Conservation (phyloP, 1,284 basidiomycete genomes). For the Spongiforma sp. region DNA sequence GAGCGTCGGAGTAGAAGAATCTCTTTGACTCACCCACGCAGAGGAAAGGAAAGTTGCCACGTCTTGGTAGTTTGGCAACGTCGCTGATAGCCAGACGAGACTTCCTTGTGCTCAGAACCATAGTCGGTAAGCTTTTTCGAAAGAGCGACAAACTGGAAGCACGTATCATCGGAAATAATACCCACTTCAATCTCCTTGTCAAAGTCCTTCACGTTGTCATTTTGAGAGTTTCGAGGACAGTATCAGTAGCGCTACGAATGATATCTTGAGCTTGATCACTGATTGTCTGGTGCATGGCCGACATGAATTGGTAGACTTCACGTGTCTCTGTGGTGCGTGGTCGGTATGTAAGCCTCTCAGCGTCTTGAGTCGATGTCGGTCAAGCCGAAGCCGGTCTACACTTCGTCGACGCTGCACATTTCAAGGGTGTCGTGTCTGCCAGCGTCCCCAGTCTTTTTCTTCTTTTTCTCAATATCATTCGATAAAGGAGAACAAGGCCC, state of each 20-base stretch:
- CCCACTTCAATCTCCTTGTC: slow-evolving; percentile 96
- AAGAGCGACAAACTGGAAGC: slow-evolving; percentile 86
- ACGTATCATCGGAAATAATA: slow-evolving; percentile 73
- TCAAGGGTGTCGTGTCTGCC: slow-evolving; percentile 58
- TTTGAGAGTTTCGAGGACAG: slow-evolving; percentile 91
- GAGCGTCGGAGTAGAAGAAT: slow-evolving; percentile 98
- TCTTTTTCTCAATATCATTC: slow-evolving; percentile 96
- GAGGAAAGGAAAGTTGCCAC: slow-evolving; percentile 98
- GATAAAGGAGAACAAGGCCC: too few relatives aligned
- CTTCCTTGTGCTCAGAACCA: slow-evolving; percentile 82
- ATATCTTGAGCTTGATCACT: slow-evolving; percentile 98
- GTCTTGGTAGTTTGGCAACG: slow-evolving; percentile 97
- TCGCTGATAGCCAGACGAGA: slow-evolving; percentile 96
- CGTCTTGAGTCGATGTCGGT: slow-evolving; percentile 89
- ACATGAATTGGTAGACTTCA: slow-evolving; percentile 94
- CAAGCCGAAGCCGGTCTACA: slow-evolving; percentile 74
- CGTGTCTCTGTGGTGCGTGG: slow-evolving; percentile 94
- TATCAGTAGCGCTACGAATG: slow-evolving; percentile 93
- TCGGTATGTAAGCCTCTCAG: slow-evolving; percentile 92
- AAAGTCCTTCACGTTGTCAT: slow-evolving; percentile 91
- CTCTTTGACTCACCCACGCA: slow-evolving; percentile 94
- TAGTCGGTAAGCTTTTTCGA: slow-evolving; percentile 99
- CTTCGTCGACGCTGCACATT: slow-evolving; percentile 56
- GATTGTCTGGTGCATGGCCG: slow-evolving; percentile 80
- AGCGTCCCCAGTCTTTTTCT: slow-evolving; percentile 69